Conservation (phyloP, 2,329 filamentous ascomycete genomes). For the Trichoderma sp. region DNA sequence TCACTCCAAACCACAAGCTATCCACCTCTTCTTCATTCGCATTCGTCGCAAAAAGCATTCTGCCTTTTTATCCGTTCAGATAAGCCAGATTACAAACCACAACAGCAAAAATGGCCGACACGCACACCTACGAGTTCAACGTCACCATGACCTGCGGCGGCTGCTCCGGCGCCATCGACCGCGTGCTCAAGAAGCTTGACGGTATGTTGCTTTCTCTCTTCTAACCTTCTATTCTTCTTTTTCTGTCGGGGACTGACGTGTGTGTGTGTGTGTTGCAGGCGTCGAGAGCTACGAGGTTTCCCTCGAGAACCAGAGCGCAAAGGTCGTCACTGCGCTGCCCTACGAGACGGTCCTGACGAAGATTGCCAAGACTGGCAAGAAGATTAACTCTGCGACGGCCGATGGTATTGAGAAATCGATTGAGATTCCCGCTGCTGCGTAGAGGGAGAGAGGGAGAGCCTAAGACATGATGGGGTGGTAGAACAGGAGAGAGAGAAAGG, state of each 20-base stretch:
- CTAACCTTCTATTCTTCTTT: neutral
- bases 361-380: conserved; percentile 95
- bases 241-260: neutral
- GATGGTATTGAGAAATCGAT: conserved; percentile 61
- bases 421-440: conserved; percentile 38
- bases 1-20: neutral
- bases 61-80: neutral
- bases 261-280: conserved; percentile 49
- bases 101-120: conserved; percentile 61
- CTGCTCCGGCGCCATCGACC: conserved; percentile 91
- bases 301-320: conserved; percentile 80
- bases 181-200: conserved; percentile 87
- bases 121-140: conserved; percentile 91
- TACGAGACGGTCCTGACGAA: conserved; percentile 82
- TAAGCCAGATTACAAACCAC: neutral
- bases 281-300: conserved; percentile 84
- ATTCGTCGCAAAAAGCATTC: neutral
- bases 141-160: conserved; percentile 92
- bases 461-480: neutral
- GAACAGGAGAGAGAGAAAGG: neutral
- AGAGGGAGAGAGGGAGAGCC: neutral
- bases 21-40: neutral
- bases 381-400: conserved; percentile 72
- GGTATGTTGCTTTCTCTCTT: conserved; percentile 51
- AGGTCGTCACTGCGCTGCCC: conserved; percentile 66